Conservation (phyloP, 2,329 filamentous ascomycete species). For the Claviceps digitariae region DNA sequence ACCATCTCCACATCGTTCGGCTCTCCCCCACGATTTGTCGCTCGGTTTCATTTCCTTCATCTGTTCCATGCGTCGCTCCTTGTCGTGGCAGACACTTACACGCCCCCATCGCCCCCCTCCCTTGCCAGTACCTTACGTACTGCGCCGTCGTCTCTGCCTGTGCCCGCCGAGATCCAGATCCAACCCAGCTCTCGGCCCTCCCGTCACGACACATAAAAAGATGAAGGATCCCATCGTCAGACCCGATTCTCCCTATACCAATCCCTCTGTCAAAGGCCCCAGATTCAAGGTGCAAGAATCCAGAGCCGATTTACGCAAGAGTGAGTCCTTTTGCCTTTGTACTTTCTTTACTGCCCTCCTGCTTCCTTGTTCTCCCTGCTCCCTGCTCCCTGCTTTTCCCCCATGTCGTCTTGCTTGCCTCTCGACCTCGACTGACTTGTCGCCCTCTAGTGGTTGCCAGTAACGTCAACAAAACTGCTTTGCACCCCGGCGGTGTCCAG, state of each 20-base stretch:
- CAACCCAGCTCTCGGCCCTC: neutral
- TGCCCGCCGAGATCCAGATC: neutral
- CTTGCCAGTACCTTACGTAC: neutral
- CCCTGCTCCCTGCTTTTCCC: too few relatives aligned
- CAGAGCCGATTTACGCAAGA: conserved; percentile 27
- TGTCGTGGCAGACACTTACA: neutral
- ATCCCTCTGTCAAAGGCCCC: conserved; percentile 26
- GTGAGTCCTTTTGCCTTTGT: conserved; percentile 18
- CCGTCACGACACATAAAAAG: conserved; percentile 23
- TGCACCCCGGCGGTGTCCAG: conserved; percentile 84
- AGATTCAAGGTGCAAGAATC: conserved; percentile 24
- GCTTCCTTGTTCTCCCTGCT: neutral
- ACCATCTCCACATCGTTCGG: neutral
- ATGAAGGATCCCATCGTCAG: conserved; percentile 27
- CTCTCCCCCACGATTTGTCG: neutral
- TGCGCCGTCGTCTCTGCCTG: neutral
- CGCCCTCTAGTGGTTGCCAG: conserved; percentile 34
- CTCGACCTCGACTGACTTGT: neutral
- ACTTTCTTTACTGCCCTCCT: neutral
- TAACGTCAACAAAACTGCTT: conserved; percentile 77
- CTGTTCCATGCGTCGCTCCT: neutral
- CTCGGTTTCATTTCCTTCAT: neutral
- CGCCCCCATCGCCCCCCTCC: too few relatives aligned
- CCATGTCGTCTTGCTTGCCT: neutral
- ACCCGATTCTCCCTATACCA: conserved; percentile 23